Percentiles rank a stretch among this genome's conserved stretches.
These are phyloP conservation scores for Phtheirospermum japonicum DNA, from an alignment of 257 asterid species.

Conservation along the genomic window DNA sequence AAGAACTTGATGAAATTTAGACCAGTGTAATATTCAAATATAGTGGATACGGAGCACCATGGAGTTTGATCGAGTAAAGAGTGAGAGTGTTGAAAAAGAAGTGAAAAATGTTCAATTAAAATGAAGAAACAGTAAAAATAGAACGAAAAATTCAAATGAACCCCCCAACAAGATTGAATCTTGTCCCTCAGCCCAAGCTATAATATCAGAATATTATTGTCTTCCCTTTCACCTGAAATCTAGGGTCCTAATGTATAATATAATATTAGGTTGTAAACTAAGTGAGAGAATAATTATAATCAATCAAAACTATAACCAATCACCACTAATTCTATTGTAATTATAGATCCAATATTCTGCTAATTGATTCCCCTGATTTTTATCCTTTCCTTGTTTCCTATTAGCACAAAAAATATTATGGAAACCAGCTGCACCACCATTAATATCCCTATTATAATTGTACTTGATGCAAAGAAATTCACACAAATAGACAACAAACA, in stretches of 20 bases:
- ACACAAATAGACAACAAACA: no score
- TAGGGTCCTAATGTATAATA: background rate
- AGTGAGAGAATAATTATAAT: no score
- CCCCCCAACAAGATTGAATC: background rate
- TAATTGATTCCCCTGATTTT: background rate
- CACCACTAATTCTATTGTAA: no score
- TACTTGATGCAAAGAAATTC: background rate
- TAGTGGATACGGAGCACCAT: background rate
- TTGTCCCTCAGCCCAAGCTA: background rate
- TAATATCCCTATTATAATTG: background rate
- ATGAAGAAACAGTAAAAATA: background rate
- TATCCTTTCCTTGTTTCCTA: background rate
- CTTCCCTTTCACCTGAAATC: background rate
- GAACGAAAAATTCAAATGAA: background rate
- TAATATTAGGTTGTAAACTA: no score
- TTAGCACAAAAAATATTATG: background rate
- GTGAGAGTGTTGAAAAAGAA: background rate
- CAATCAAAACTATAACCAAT: no score
- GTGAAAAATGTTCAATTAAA: background rate
- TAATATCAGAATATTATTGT: no score
- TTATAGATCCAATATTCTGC: no score
- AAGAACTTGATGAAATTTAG: conserved; percentile 5
- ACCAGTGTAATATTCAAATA: background rate
- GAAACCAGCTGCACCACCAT: background rate
- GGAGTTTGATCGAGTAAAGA: background rate